These are phyloP conservation scores for Stagonosporopsis cucurbitacearum DNA, from an alignment of 2,329 filamentous ascomycete species.

Conservation along the genomic window DNA sequence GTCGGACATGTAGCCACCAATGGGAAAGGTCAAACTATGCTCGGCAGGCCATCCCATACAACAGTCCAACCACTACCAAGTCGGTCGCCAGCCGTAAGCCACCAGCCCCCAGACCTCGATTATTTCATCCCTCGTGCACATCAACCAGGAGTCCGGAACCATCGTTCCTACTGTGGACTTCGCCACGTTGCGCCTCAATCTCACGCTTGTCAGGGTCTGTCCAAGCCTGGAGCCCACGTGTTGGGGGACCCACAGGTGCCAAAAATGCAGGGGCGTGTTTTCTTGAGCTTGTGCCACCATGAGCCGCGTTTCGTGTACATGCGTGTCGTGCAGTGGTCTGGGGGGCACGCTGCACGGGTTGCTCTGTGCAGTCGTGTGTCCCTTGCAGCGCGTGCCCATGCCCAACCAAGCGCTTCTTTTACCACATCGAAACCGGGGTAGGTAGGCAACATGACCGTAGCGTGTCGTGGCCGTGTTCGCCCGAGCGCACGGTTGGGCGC, in stretches of 20 bases:
- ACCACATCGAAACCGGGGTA: conserved; percentile 20
- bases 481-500: conserved; percentile 6
- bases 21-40: not conserved
- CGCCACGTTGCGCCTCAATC: conserved; percentile 14
- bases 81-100: too few relatives aligned
- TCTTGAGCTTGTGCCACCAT: conserved; percentile 12
- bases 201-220: conserved; percentile 8
- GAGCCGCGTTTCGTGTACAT: conserved; percentile 12
- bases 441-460: not conserved
- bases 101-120: not conserved
- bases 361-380: conserved; percentile 9
- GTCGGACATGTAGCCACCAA: not conserved
- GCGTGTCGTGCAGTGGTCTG: conserved; percentile 21
- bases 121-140: conserved; percentile 14
- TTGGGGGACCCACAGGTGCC: conserved; percentile 12
- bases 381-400: conserved; percentile 2
- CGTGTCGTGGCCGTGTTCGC: conserved; percentile 5
- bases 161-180: conserved; percentile 10
- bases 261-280: conserved; percentile 3
- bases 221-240: conserved; percentile 15
- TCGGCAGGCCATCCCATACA: conserved; percentile 6
- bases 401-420: conserved; percentile 14
- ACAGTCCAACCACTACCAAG: conserved; percentile 10
- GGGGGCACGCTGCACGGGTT: too few relatives aligned
- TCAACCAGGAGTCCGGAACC: conserved; percentile 17